phyloP scores from a whole-genome alignment of 148 eudicot genomes.

The Rhododendron kiyosumense region DNA sequence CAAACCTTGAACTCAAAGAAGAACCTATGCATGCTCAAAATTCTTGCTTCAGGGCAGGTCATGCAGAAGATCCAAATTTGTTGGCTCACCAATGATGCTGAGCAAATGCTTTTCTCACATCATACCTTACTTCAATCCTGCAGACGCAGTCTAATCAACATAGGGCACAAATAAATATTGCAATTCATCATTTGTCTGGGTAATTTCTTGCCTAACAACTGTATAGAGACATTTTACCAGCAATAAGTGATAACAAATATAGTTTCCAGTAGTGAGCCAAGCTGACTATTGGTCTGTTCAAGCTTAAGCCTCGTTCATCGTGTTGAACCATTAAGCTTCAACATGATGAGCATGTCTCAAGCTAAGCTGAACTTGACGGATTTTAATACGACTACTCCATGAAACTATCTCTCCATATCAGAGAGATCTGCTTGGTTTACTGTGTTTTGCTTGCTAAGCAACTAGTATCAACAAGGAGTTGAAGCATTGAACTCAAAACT shows the following conservation, averaged over 20 bases:
- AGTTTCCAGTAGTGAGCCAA: neutral
- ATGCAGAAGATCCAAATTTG: constrained; percentile 4
- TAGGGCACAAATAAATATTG: too few relatives aligned
- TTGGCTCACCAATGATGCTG: neutral
- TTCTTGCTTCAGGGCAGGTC: neutral
- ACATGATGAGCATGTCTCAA: neutral
- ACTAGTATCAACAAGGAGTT: neutral
- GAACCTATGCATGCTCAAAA: neutral
- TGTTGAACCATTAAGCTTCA: neutral
- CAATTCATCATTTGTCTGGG: neutral
- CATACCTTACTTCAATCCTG: neutral
- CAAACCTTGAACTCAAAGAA: neutral
- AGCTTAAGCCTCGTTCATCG: neutral
- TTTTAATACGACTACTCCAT: neutral
- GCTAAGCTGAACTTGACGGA: neutral
- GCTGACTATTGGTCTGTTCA: neutral
- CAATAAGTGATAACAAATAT: neutral
- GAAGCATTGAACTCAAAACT: neutral
- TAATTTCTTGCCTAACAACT: neutral
- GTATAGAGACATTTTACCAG: neutral
- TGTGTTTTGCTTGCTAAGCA: neutral
- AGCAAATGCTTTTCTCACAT: neutral
- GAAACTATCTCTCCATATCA: neutral
- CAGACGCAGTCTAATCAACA: neutral
- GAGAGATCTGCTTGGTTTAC: neutral